Base-by-base conservation (phyloP, 2,329 filamentous ascomycete species). In the Neonectria hederae region DNA sequence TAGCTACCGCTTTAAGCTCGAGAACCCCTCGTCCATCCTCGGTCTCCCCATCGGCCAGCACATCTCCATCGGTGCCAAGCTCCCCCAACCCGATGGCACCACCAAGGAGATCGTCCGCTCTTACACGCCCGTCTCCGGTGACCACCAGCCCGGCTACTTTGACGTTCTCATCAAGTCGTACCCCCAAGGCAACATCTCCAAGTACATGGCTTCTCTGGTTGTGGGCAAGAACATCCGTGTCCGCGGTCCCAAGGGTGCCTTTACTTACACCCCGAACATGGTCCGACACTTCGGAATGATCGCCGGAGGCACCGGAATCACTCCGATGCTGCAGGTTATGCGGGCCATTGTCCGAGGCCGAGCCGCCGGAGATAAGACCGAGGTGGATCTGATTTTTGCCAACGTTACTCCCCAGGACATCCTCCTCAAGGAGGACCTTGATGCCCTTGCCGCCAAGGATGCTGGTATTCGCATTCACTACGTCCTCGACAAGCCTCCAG, bases 121-220 rank as follows among this genome's bases (percentile, higher is more conserved):
- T 22, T 97, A 97, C 84, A 97, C 94, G 11, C 94, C 94, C 63
- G 93, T 97, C 79, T 94, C 92, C 48, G 93, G 92, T 72, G 94
- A 97, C 82, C 89, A 95, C 79, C 90, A 94, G 78, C 89, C 91
- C 59, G 96, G 96, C 79, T 91, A 93, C 86, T 94, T 99, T 81
- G 96, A 98, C 81, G 90, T 99, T 65, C 88, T 99, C 74, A 94
- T 99, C 86, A 99, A 99, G 86, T 94, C 94, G 26, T 99, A 99
- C 83, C 93, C 94, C 2, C 94, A 93, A 72, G 96, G 96, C 74
- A 98, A 98, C 85, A 98, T 99, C 85, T 97, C 92, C 79, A 94
- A 93, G 83, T 87, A 97, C 82, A 90, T 99, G 83, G 92, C 93
- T 51, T 89, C 88, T 13, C 87, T 99, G 67, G 87, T 87, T 68